Base-by-base conservation (phyloP, 768 basidiomycete species). In the Cystoderma amianthinum region DNA sequence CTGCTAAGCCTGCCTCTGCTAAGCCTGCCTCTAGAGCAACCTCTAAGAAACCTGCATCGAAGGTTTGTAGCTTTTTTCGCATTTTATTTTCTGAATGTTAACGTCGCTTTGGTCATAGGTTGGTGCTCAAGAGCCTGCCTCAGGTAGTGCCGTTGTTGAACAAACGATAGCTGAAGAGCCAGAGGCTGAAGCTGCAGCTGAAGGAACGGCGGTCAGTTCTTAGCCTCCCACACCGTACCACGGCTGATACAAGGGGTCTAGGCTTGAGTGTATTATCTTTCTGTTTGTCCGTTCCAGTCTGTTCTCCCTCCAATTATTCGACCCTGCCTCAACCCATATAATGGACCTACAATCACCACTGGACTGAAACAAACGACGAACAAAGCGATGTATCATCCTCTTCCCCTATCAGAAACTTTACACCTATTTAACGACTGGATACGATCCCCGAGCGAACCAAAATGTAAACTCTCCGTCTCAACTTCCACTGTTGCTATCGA, bases 21-120 rank as follows among this genome's bases (percentile, higher is more conserved):
- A n/a, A n/a, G n/a, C n/a, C n/a, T 5, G 63, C 73, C 15, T 80
- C 78, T 38, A 63, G 75, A 48, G 78, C 77, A 20, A 62, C 67
- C 21, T 80, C 78, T 11, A 76, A 71, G 68, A 81, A 80, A 58
- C 79, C 80, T 43, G 65, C 61, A n/a, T 80, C 78, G 36, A 82
- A 79, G 76, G 80, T 67, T 45, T 38, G 65, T n/a, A n/a, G n/a
- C n/a, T 53, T 34, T 35, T 38, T 22, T 25, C 33, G 21, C 33
- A 38, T 21, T 34, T 38, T 16, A 9, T 9, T 30, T 9, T 30
- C 10, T 9, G 15, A 30, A 30, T 30, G 9, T 9, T 9, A 30
- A 15, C 9, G 10, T 30, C 15, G 15, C 10, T 30, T 15, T 15
- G 9, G 9, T 30, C 28, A 9, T 9, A 30, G 28, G 28, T 30